Evolutionary conservation across 2,329 filamentous ascomycete genomes (phyloP).

Genomic region (Nemania sp.): DNA sequence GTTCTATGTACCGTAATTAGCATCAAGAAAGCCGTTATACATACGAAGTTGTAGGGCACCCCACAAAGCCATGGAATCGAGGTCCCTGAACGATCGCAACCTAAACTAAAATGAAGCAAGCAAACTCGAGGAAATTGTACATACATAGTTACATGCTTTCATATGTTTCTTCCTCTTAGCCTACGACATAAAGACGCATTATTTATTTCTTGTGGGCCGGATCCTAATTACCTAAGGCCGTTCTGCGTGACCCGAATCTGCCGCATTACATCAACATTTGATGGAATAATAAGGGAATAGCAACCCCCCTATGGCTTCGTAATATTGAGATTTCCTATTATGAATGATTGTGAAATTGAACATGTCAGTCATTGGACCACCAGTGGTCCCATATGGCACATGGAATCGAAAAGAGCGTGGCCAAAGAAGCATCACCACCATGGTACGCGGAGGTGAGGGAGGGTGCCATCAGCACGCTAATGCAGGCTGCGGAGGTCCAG

Average conservation of each 20-base stretch:
- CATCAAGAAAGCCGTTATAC: slow-evolving; percentile 20
- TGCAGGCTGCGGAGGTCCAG: slow-evolving; percentile 32
- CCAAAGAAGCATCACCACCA: slow-evolving; percentile 5
- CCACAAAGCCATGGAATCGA: slow-evolving; percentile 14
- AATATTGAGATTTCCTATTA: slow-evolving; percentile 27
- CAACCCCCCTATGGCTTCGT: slow-evolving; percentile 9
- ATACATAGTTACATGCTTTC: too few species aligned
- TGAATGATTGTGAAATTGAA: slow-evolving; percentile 33
- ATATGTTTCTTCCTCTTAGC: neutral
- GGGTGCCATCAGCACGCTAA: slow-evolving; percentile 35
- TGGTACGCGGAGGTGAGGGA: slow-evolving; percentile 23
- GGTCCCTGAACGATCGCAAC: neutral
- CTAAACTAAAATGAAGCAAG: neutral
- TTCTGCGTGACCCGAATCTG: slow-evolving; percentile 10
- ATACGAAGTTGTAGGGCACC: neutral
- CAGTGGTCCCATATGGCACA: slow-evolving; percentile 28
- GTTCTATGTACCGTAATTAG: slow-evolving; percentile 24
- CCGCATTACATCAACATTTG: slow-evolving; percentile 2
- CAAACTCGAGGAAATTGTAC: neutral
- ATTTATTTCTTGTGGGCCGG: neutral
- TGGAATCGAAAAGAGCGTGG: slow-evolving; percentile 10
- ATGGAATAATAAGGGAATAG: slow-evolving; percentile 6
- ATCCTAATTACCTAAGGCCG: slow-evolving; percentile 1
- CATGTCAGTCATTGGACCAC: slow-evolving; percentile 24
- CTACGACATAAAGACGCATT: too few species aligned